These are phyloP conservation scores for Collybia sp. DNA, from an alignment of 768 basidiomycete genomes.

Conservation along the genomic window DNA sequence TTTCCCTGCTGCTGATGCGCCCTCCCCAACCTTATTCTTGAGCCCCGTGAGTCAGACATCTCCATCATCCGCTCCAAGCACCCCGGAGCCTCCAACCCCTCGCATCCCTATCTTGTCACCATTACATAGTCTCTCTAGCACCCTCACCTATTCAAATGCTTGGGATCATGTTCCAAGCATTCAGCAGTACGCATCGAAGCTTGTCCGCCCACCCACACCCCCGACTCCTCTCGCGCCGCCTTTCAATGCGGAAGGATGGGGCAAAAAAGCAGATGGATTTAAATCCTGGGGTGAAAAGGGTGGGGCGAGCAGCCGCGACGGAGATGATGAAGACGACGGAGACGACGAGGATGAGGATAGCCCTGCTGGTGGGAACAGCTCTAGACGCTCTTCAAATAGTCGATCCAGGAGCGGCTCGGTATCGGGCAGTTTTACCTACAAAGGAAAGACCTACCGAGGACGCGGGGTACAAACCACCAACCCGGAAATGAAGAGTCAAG, in stretches of 20 bases:
- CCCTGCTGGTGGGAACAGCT: constrained; percentile 30
- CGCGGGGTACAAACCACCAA: constrained; percentile 69
- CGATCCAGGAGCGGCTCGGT: constrained; percentile 32
- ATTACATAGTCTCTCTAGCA: constrained; percentile 47
- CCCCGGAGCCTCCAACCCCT: constrained; percentile 24
- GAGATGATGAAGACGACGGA: constrained; percentile 75
- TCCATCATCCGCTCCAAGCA: constrained; percentile 24
- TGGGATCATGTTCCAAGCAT: constrained; percentile 85
- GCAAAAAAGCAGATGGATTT: constrained; percentile 22
- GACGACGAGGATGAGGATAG: constrained; percentile 49
- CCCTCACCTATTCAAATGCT: constrained; percentile 69
- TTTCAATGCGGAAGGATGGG: constrained; percentile 41
- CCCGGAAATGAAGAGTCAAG: constrained; percentile 47
- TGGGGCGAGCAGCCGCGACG: constrained; percentile 75
- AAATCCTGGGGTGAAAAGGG: constrained; percentile 46
- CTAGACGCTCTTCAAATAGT: constrained; percentile 22
- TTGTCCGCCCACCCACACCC: constrained; percentile 46
- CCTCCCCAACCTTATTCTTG: constrained; percentile 40
- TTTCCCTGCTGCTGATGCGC: constrained; percentile 64
- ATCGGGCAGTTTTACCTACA: constrained; percentile 26
- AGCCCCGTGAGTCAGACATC: constrained; percentile 33
- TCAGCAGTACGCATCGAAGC: constrained; percentile 63
- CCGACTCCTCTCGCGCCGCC: constrained; percentile 38
- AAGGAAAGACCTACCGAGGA: constrained; percentile 52
- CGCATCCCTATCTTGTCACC: constrained; percentile 31